phyloP scores from a whole-genome alignment of 2,329 filamentous ascomycete species.

The Cladosporium sp. region DNA sequence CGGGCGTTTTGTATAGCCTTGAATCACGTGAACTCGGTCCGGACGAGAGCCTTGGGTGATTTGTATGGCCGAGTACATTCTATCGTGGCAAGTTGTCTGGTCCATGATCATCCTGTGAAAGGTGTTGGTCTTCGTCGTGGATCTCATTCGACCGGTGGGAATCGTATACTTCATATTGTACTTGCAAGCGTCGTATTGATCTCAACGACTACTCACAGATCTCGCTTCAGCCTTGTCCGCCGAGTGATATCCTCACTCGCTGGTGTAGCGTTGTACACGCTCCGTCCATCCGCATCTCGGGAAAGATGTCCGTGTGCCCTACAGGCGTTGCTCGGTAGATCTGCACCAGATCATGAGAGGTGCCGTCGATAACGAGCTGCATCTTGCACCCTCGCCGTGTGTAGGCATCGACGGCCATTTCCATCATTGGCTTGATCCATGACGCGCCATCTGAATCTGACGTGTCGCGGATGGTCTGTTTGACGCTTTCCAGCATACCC shows the following conservation, averaged over 20 bases:
- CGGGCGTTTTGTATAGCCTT: too few relatives aligned
- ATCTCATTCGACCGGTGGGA: too few relatives aligned
- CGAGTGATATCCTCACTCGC: conserved; percentile 25
- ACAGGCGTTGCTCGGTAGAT: conserved; percentile 17
- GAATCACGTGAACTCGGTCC: too few relatives aligned
- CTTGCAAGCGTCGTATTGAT: too few relatives aligned
- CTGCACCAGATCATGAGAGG: conserved; percentile 21
- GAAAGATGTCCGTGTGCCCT: conserved; percentile 7
- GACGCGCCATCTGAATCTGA: conserved; percentile 20
- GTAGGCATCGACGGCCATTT: conserved; percentile 26
- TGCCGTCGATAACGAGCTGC: conserved; percentile 24
- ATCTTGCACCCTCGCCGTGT: conserved; percentile 25
- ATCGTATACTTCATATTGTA: too few relatives aligned
- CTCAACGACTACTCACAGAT: too few relatives aligned
- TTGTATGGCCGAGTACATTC: too few relatives aligned
- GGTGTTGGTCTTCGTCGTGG: too few relatives aligned
- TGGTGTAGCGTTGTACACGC: conserved; percentile 24
- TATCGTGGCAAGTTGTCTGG: too few relatives aligned
- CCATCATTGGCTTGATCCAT: conserved; percentile 29
- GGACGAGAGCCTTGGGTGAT: too few relatives aligned
- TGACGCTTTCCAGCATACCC: conserved; percentile 26
- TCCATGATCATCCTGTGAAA: too few relatives aligned
- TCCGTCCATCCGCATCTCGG: conserved; percentile 17
- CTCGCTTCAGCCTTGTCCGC: conserved; percentile 8
- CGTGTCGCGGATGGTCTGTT: conserved; percentile 24